Evolutionary conservation across 1,284 basidiomycete genomes (phyloP), one percentile per base, ranked within the genome.

Genomic region (Pholiota adiposa): DNA sequence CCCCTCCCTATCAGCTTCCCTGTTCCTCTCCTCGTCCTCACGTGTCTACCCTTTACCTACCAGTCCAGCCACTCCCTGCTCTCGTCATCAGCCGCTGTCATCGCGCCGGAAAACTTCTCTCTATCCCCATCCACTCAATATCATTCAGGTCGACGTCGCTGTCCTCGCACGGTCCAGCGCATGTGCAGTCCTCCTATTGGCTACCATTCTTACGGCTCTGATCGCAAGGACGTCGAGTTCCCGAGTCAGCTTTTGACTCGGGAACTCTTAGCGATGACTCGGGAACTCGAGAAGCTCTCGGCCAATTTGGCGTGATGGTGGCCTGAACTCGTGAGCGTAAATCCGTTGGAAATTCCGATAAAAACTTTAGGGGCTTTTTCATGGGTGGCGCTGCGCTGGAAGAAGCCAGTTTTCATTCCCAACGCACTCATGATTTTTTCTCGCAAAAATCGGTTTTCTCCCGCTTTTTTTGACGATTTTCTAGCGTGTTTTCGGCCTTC

Each of bases 221-320:
- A 63, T 70, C 72, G 69, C 68, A 69, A 67, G 67, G 63, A 52
- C 55, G 38, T 51, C 50, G 60, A 71, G 74, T 76, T 77, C 75
- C 75, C 75, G 76, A 77, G 75, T 73, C 71, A 75, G 57, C 53
- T 51, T 54, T 58, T 73, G 75, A 73, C 73, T 77, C 74, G 73
- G 73, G 73, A 63, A 64, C 63, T 44, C 63, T 66, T 67, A 65
- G 65, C 60, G 53, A 50, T 72, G 69, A 64, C 69, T 73, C 66
- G 70, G 68, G 67, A 68, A 70, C 68, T 63, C 31, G 46, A 51
- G 44, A 46, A 46, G 44, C 7, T 43, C 40, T 43, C 18, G 18
- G 19, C 40, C 38, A 38, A n/a, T 2, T 23, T 16, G 23, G 44
- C 21, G 44, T 46, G 44, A 27, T 27, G 21, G 14, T 46, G 4